Base-by-base conservation (phyloP, 257 asterid species). In the Knoxia roxburghii region DNA sequence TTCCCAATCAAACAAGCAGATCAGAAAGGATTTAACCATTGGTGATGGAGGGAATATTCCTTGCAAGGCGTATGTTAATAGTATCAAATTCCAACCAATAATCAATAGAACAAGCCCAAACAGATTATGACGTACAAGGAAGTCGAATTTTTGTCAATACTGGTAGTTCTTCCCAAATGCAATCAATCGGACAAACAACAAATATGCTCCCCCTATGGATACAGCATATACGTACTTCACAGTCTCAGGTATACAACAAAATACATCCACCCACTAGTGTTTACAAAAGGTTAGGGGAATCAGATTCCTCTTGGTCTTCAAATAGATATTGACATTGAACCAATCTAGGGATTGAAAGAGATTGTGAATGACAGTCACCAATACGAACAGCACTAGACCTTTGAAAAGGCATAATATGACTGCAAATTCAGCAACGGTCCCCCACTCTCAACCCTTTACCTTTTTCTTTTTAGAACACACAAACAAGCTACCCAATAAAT, bases 281-380 rank as follows among this genome's bases (percentile, higher is more conserved):
- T 33, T 15, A 14, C 21, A 33, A 37, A 57, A 57, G 41, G 63
- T 23, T 40, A 59, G 18, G 17, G 23, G 52, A 61, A 62, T 62
- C 67, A 62, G 35, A 23, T 41, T 41, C 64, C 46, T 58, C 43
- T 43, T 4, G 35, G 46, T 5, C 6, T 32, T 32, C 15, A 58
- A 58, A 32, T 32, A 14, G 45, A 58, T 45, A 39, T 39, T 32
- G 64, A 58, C 64, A 30, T 30, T 7, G 64, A 58, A 32, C 63
- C 23, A 27, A n/a, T 1, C 64, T 2, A 24, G 8, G 15, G 3
- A 54, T 12, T 1, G 35, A 54, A 23, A 54, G 18, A 13, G 61
- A 54, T 11, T 27, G 23, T 30, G 41, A 33, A 56, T 56, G 20
- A 56, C 41, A 59, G 18, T 59, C 64, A 13, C 18, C 48, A 59